Percentiles rank a stretch among this genome's conserved stretches.
Conservation (phyloP, 257 asterid genomes). For the Fraxinus cuspidata region DNA sequence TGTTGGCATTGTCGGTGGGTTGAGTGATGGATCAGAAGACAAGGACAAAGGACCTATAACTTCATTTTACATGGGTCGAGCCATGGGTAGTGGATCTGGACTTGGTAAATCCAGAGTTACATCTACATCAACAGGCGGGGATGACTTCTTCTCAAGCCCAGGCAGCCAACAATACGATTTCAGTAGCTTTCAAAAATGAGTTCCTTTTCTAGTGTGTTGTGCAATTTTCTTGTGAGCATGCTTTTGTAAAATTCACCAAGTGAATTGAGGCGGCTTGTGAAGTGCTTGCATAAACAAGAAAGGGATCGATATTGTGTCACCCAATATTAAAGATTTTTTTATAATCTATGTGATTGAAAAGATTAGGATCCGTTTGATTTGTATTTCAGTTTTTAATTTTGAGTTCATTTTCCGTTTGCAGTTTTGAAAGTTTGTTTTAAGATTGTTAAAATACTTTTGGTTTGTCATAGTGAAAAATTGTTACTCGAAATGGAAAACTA, state of each 20-base stretch:
- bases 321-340: neutral
- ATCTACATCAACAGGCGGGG: constrained; percentile 36
- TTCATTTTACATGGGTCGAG: constrained; percentile 58
- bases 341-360: neutral
- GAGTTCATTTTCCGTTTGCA: too few relatives aligned
- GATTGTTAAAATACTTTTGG: too few relatives aligned
- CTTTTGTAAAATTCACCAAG: neutral
- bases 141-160: constrained; percentile 72
- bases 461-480: too few relatives aligned
- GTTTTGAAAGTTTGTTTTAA: neutral
- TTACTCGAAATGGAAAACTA: too few relatives aligned
- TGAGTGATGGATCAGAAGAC: constrained; percentile 57
- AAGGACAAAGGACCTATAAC: constrained; percentile 60
- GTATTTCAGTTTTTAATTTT: too few relatives aligned
- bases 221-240: neutral
- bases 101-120: constrained; percentile 52
- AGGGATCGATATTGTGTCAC: neutral
- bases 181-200: constrained; percentile 70
- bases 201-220: neutral
- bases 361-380: constrained; percentile 8
- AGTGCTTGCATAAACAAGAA: neutral
- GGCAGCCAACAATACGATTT: constrained; percentile 61
- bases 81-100: constrained; percentile 68
- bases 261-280: neutral
- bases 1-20: constrained; percentile 77